Conservation (phyloP, 139 green algal genomes). For the Dunaliella primolecta region DNA sequence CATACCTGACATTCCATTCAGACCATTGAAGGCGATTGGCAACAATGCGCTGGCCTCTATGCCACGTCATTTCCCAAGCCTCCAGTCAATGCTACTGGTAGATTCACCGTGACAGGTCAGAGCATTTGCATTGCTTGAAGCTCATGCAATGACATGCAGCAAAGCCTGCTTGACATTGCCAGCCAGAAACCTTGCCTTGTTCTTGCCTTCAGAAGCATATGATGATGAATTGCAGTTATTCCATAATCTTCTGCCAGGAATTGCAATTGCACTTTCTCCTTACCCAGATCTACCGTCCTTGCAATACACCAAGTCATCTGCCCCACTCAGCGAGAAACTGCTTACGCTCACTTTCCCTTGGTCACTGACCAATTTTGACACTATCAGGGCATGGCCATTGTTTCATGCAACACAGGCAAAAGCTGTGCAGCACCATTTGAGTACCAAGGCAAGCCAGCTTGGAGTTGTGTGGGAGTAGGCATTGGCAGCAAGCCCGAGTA, state of each 20-base stretch:
- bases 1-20: neutral
- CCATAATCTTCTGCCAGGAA: neutral
- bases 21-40: slow-evolving; percentile 21
- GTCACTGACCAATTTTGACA: too few relatives aligned
- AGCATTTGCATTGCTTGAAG: neutral
- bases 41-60: slow-evolving; percentile 18
- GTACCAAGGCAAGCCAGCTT: neutral
- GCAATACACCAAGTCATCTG: too few relatives aligned
- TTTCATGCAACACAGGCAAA: neutral
- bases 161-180: neutral
- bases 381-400: too few relatives aligned
- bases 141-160: neutral
- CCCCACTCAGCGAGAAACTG: too few relatives aligned
- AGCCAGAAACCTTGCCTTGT: neutral
- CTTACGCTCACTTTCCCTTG: too few relatives aligned
- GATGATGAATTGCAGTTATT: too few relatives aligned
- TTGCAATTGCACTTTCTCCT: too few relatives aligned
- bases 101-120: slow-evolving; percentile 11
- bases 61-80: slow-evolving; percentile 12
- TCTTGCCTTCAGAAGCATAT: neutral
- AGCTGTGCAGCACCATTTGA: neutral
- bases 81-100: slow-evolving; percentile 8
- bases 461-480: neutral
- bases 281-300: too few relatives aligned
- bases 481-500: neutral